These are phyloP conservation scores for Pythium vanterpoolii DNA, from an alignment of 352 stramenopile species.

Conservation along the genomic window DNA sequence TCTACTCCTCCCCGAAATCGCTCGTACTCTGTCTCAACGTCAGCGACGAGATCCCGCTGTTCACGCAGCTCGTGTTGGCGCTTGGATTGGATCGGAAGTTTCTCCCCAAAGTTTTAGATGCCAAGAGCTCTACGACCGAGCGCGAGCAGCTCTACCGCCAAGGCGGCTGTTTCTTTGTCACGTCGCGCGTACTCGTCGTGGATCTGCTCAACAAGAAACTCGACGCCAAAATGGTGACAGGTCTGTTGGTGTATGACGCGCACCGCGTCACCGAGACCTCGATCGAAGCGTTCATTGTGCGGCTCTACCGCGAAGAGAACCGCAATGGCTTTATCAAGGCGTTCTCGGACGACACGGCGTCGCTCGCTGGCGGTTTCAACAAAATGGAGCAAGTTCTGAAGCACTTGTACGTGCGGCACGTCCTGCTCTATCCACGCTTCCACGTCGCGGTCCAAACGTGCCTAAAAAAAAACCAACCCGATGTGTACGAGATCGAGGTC, in stretches of 20 bases:
- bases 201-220: constrained; percentile 92
- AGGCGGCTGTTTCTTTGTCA: constrained; percentile 94
- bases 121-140: constrained; percentile 72
- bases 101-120: constrained; percentile 85
- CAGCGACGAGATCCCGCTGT: constrained; percentile 78
- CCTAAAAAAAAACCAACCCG: constrained; percentile 81
- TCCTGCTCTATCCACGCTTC: constrained; percentile 96
- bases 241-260: constrained; percentile 92
- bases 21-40: constrained; percentile 93
- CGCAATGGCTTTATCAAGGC: constrained; percentile 94
- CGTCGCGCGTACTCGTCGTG: constrained; percentile 96
- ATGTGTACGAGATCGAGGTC: constrained; percentile 95
- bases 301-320: constrained; percentile 91
- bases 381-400: constrained; percentile 95
- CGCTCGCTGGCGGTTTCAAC: constrained; percentile 92
- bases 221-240: constrained; percentile 79
- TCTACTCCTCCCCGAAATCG: constrained; percentile 80
- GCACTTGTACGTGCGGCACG: constrained; percentile 89
- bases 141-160: constrained; percentile 88
- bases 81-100: constrained; percentile 85
- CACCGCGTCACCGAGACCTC: constrained; percentile 93
- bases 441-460: constrained; percentile 88
- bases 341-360: constrained; percentile 92
- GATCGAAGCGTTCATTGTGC: constrained; percentile 96
- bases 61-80: constrained; percentile 77